Base-by-base conservation (phyloP, 2,329 filamentous ascomycete species). In the Pyrenophora graminea region DNA sequence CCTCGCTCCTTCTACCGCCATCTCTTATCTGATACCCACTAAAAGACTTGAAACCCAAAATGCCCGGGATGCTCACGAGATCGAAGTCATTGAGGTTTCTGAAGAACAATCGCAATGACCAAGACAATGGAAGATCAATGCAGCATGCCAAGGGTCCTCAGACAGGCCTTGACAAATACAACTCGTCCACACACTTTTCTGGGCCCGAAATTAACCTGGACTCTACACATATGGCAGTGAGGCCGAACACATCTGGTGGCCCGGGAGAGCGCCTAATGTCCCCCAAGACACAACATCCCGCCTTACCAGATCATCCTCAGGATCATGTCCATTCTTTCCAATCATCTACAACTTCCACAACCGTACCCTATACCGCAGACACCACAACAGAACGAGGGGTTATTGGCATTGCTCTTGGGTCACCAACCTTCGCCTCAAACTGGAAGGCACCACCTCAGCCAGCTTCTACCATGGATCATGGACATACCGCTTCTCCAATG, bases 371-470 rank as follows among this genome's bases (percentile, higher is more conserved):
- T 39, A 59, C 69, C 42, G 61, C 66, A 8, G 64, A 73, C 41
- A 54, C 62, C 40, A 66, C 65, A 33, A 62, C 62, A 41, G 45
- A 51, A 38, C 66, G 69, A 39, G 62, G 65, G 36, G 56, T 68
- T 31, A 75, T 75, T 56, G 73, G 73, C 5, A 71, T 75, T 40
- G 73, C 73, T 25, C 51, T 75, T 21, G 73, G 72, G 19, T 74
- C 72, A 56, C 72, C 72, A 15, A 71, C 69, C 31, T 63, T 59
- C 51, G 60, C 55, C 25, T 59, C 67, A 48, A 63, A 64, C 41
- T 71, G 64, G 68, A 68, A 62, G 32, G 53, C 54, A 27, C 55
- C 63, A 25, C 59, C 61, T 55, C 62, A 61, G 32, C 56, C 55
- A n/a, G 46, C 50, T 48, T 55, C 42, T 39, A 59, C 33, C 12